Evolutionary conservation across 306 rosid genomes (phyloP), one percentile per base, ranked within the genome.

Genomic region (Quercus cerris): DNA sequence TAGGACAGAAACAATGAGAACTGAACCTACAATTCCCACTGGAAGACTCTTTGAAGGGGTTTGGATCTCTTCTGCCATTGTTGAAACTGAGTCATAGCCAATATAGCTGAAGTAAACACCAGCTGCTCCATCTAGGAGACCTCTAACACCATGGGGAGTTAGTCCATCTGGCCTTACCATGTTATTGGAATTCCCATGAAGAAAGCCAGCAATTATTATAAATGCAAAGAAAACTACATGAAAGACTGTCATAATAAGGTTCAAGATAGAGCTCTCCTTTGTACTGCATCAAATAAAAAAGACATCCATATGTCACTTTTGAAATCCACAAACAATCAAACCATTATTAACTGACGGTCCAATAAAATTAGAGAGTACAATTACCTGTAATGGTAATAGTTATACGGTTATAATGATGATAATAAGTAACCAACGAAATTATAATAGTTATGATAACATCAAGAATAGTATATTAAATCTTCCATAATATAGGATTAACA

Each of bases 31-130:
- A 55, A 94, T 93, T 79, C 99, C 97, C 75, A 94, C 71, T 8
- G 99, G 99, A 27, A 94, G 89, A 77, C 88, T 89, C 77, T 77
- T 90, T 5, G 84, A 81, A 77, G 97, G 99, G 70, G 86, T 88
- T 78, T 85, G 90, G 41, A 90, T 91, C 83, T 94, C 99, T 80
- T 94, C 99, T 27, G 99, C 99, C 91, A 94, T 81, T 30, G 99
- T 94, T 81, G 99, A 93, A 80, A 92, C 99, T 14, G 99, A 93
- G 82, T 94, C 97, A 81, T 93, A 94, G 52, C 99, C 99, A 57
- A 94, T 94, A 72, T 93, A 94, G 81, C 97, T 93, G 79, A 94
- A 90, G 80, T 94, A 94, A 18, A 94, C 99, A 62, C 83, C 80
- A 67, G 99, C 97, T 71, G 99, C 97, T 81, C 99, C 99, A 77